Percentiles rank a stretch among this genome's conserved stretches.
These are phyloP conservation scores for Carex pumila DNA, from an alignment of 176 grass and related monocot genomes.

Conservation along the genomic window DNA sequence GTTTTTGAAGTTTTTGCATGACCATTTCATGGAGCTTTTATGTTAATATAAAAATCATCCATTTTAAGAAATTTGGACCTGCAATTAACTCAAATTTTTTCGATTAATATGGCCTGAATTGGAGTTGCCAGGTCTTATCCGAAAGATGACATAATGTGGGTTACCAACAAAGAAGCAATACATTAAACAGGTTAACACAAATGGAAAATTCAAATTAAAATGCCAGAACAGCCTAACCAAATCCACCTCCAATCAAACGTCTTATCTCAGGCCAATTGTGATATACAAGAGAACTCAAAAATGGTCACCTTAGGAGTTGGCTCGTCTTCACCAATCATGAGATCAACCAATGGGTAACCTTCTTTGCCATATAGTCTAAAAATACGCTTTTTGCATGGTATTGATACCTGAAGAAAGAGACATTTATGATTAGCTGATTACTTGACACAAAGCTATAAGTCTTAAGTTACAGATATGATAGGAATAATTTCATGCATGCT, in stretches of 20 bases:
- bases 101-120: not conserved
- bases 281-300: slow-evolving; percentile 9
- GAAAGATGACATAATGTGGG: not conserved
- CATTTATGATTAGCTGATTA: not conserved
- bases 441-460: not conserved
- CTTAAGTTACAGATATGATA: not conserved
- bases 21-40: not conserved
- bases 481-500: not conserved
- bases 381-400: slow-evolving; percentile 90
- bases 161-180: not conserved
- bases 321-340: slow-evolving; percentile 86
- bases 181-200: not conserved
- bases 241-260: not conserved
- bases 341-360: slow-evolving; percentile 87
- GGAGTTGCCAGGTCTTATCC: not conserved
- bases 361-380: slow-evolving; percentile 95
- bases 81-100: not conserved
- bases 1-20: not conserved
- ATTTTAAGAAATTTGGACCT: not conserved
- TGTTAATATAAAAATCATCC: not conserved
- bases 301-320: slow-evolving; percentile 60
- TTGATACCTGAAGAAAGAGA: slow-evolving; percentile 60
- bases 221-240: not conserved
- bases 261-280: not conserved
- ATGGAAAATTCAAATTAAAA: not conserved